Evolutionary conservation across 192 early-diverging fungal species (phyloP).

Genomic region (Coemansia sp.): DNA sequence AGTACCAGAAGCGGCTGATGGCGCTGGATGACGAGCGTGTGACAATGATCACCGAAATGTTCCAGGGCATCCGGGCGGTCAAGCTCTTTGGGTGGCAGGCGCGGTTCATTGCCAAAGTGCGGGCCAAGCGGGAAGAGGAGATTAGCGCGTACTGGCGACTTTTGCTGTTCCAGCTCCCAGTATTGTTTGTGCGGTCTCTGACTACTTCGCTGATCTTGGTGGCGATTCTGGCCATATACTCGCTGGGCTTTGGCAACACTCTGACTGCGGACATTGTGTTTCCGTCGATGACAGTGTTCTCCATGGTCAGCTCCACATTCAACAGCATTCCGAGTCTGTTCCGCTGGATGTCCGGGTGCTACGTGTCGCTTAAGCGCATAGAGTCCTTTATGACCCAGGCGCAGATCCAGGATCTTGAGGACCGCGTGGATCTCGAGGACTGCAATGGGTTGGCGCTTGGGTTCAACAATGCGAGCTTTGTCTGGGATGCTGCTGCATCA

Average conservation of each 20-base stretch:
- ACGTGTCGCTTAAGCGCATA: slow-evolving; percentile 69
- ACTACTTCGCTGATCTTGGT: slow-evolving; percentile 63
- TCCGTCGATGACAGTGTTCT: slow-evolving; percentile 70
- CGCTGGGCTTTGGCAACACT: slow-evolving; percentile 55
- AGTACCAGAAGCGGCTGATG: slow-evolving; percentile 58
- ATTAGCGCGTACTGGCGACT: slow-evolving; percentile 57
- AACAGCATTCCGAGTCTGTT: slow-evolving; percentile 63
- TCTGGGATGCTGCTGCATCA: slow-evolving; percentile 21
- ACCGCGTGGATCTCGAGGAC: slow-evolving; percentile 26
- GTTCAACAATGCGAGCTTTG: slow-evolving; percentile 47
- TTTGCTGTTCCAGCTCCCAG: slow-evolving; percentile 59
- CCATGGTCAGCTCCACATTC: slow-evolving; percentile 66
- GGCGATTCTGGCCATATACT: slow-evolving; percentile 62
- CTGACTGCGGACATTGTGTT: slow-evolving; percentile 69
- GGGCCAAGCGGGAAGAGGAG: slow-evolving; percentile 63
- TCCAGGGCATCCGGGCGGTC: slow-evolving; percentile 89
- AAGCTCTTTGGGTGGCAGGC: slow-evolving; percentile 90
- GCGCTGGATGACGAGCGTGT: slow-evolving; percentile 74
- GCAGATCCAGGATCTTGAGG: slow-evolving; percentile 60
- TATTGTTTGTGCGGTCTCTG: slow-evolving; percentile 49
- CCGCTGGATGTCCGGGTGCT: slow-evolving; percentile 58
- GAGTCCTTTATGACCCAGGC: slow-evolving; percentile 73
- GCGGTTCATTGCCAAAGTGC: slow-evolving; percentile 68
- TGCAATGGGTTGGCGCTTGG: slow-evolving; percentile 16
- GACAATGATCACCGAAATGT: slow-evolving; percentile 77